Base-by-base conservation (phyloP, 1,284 basidiomycete species). In the Stygiomarasmius scandens region DNA sequence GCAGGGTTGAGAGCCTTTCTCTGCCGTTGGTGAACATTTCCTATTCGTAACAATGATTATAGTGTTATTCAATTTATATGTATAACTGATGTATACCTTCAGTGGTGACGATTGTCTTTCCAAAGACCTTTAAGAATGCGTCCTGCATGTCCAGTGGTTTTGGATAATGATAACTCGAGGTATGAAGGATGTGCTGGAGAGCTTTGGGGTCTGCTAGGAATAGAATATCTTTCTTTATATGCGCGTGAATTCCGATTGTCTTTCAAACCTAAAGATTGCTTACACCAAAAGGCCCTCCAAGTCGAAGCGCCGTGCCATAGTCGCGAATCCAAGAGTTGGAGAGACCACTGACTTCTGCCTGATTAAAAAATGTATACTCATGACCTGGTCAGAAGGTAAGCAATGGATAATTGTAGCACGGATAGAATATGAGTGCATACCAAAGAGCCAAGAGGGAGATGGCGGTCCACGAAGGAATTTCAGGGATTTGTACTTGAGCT, bases 271-370 rank as follows among this genome's bases (percentile, higher is more conserved):
- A 50, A 4, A 49, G 29, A 38, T 14, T n/a, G 48, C 67, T 60
- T 49, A 71, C 71, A 4, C 66, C 66, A 27, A 69, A 63, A 51
- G 61, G 62, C 2, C 60, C 63, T 23, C 60, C 63, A 32, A 60
- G 49, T 12, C 69, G 59, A 64, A 68, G 69, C 1, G 64, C 62
- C 0, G 60, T 56, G 10, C 72, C 71, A 55, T 71, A 74, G 41
- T 70, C 59, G 29, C 56, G 51, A 38, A 67, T 54, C 59, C 64
- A 70, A 27, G 63, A 45, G 49, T 65, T 65, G 4, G 68, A 66
- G 1, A 64, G 52, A n/a, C 70, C 66, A 1, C 72, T 71, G 3
- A 71, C 69, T 55, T 73, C 65, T 12, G 65, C 46, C 57, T 73
- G 69, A 14, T 64, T 56, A 11, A 51, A 54, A 3, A 69, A 14